Evolutionary conservation across 2,329 filamentous ascomycete genomes (phyloP).

Genomic region (Verruconis gallopava): DNA sequence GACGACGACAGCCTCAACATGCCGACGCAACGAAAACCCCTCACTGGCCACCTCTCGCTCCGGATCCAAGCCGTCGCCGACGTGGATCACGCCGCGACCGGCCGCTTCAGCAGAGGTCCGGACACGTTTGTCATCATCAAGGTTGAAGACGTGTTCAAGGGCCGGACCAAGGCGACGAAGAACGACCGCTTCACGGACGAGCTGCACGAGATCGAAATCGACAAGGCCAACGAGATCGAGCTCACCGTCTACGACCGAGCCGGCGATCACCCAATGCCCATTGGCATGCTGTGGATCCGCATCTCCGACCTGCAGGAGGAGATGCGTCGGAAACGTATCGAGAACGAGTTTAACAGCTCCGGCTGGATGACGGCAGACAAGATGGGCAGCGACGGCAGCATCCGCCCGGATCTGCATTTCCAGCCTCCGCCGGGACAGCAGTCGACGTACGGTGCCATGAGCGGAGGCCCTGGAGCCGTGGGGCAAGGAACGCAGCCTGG

Average conservation of each 20-base stretch:
- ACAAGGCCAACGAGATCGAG: slow-evolving; percentile 98
- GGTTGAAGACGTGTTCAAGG: slow-evolving; percentile 86
- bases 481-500: slow-evolving; percentile 24
- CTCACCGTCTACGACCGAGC: slow-evolving; percentile 93
- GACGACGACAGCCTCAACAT: slow-evolving; percentile 96
- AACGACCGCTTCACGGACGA: slow-evolving; percentile 89
- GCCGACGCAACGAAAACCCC: slow-evolving; percentile 88
- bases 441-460: slow-evolving; percentile 17
- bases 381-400: slow-evolving; percentile 53
- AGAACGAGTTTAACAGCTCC: slow-evolving; percentile 84
- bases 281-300: slow-evolving; percentile 89
- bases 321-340: slow-evolving; percentile 92
- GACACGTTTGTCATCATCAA: slow-evolving; percentile 96
- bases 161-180: slow-evolving; percentile 70
- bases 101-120: slow-evolving; percentile 75
- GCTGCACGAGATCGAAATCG: slow-evolving; percentile 81
- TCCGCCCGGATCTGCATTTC: slow-evolving; percentile 42
- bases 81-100: slow-evolving; percentile 77
- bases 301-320: slow-evolving; percentile 97
- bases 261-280: slow-evolving; percentile 75
- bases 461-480: slow-evolving; percentile 19
- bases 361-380: slow-evolving; percentile 97
- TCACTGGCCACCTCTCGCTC: slow-evolving; percentile 80
- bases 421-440: slow-evolving; percentile 34
- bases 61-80: slow-evolving; percentile 82